Conservation (phyloP, 345 rosid genomes). For the Toxicodendron radicans region DNA sequence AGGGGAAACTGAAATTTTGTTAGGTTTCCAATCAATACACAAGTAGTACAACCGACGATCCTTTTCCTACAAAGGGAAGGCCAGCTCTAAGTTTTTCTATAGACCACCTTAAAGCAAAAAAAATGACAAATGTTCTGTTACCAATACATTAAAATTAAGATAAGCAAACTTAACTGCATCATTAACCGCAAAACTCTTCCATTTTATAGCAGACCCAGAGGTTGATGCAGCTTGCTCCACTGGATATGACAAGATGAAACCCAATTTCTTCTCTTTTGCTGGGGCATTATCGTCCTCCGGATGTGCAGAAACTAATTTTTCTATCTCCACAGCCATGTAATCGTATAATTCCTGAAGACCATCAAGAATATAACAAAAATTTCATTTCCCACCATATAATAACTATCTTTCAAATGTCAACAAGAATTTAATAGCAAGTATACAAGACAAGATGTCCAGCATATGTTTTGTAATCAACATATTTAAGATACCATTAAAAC, state of each 20-base stretch:
- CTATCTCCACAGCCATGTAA: constrained; percentile 46
- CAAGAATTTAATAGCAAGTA: too few relatives aligned
- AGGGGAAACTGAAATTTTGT: too few relatives aligned
- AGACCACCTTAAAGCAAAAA: background rate
- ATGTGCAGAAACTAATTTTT: constrained; percentile 40
- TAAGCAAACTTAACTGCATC: constrained; percentile 35
- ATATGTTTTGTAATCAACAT: too few relatives aligned
- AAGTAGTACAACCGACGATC: too few relatives aligned
- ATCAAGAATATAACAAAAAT: too few relatives aligned
- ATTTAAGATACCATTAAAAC: background rate
- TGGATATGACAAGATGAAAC: constrained; percentile 46
- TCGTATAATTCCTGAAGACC: constrained; percentile 42
- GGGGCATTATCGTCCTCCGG: constrained; percentile 23
- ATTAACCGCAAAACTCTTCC: constrained; percentile 43
- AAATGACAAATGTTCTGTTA: background rate
- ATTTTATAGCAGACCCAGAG: constrained; percentile 39
- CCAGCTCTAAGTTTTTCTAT: background rate
- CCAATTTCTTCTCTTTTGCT: constrained; percentile 31
- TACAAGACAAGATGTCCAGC: too few relatives aligned
- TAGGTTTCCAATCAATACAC: too few relatives aligned
- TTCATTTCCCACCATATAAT: too few relatives aligned
- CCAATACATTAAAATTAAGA: background rate
- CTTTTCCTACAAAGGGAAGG: too few relatives aligned
- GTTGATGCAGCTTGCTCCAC: constrained; percentile 35
- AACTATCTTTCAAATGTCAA: too few relatives aligned